Base-by-base conservation (phyloP, 768 basidiomycete species). In the Amanita muscaria region DNA sequence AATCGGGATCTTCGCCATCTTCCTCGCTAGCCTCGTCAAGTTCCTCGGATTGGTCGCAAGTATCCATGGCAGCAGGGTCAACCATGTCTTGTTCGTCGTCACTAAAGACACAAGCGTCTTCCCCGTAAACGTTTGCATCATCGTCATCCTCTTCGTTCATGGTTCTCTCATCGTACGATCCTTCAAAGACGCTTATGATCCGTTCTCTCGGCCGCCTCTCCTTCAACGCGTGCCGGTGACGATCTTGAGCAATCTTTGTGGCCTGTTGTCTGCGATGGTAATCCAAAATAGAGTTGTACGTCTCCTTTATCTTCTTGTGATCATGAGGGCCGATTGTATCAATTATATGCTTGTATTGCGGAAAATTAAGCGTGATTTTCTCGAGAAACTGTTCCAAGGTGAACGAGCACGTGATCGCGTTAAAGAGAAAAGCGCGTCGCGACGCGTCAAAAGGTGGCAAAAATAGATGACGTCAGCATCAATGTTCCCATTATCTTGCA, bases 111-210 rank as follows among this genome's bases (percentile, higher is more conserved):
- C 12, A 6, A 29, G 12, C 27, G 12, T 29, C 27, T 6, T 29
- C 27, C 27, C 12, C 27, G 27, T 29, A 6, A 6, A 29, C 12
- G 27, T 29, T 12, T 29, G 6, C 27, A 12, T 29, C 21, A 23
- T 11, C 22, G 12, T 39, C 10, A 1, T 39, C 19, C 10, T 6
- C 19, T 25, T 24, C 11, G n/a, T 19, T 12, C 5, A 22, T 12
- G 9, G 31, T 16, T n/a, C 29, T 29, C 21, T 42, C 41, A n/a
- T 42, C 41, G 19, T 42, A 42, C 8, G 32, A 32, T 42, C 40
- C 40, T 7, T 7, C 18, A n/a, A 42, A 33, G 21, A 42, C 21
- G 31, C 30, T 42, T 15, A 16, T 12, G 7, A 16, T n/a, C n/a
- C n/a, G n/a, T n/a, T n/a, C n/a, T n/a, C n/a, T n/a, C n/a, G n/a